A percentile compares a stretch with the other conserved stretches of the same genome.
Evolutionary conservation across 1,139 yeast species (phyloP).

Genomic region (Protomyces macrosporus): DNA sequence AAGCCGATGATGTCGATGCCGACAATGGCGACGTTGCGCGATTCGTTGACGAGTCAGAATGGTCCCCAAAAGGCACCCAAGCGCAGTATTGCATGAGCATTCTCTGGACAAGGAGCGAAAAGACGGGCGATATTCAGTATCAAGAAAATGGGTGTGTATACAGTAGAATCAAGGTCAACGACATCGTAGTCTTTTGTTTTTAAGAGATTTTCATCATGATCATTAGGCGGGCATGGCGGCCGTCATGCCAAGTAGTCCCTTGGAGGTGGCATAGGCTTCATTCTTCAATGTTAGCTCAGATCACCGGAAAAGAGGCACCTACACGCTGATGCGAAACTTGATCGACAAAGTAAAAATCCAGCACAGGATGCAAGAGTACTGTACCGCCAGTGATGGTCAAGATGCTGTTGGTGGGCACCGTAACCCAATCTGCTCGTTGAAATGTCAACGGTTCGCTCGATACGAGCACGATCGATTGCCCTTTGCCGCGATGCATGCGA

Average conservation of each 20-base stretch:
- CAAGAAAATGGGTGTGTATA: too few species aligned
- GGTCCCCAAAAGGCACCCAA: background rate
- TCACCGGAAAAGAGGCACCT: too few species aligned
- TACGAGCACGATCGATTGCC: conserved; percentile 91
- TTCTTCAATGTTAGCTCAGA: background rate
- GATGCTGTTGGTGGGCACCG: conserved; percentile 87
- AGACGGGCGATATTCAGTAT: too few species aligned
- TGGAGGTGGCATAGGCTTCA: background rate
- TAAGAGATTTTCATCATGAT: too few species aligned
- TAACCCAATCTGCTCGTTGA: conserved; percentile 95
- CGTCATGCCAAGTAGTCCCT: background rate
- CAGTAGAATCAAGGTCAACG: too few species aligned
- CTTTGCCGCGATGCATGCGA: conserved; percentile 87
- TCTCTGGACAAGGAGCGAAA: too few species aligned
- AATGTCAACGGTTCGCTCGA: conserved; percentile 95
- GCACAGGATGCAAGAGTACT: conserved; percentile 80
- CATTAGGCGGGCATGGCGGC: background rate
- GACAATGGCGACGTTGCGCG: background rate
- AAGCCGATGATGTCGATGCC: background rate
- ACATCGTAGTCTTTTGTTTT: too few species aligned
- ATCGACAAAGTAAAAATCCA: conserved; percentile 19
- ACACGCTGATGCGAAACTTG: background rate
- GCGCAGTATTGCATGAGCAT: too few species aligned
- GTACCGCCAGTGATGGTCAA: conserved; percentile 81
- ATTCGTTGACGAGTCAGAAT: background rate